Evolutionary conservation across 192 early-diverging fungal genomes (phyloP).

Genomic region (Gryganskiella cystojenkinii): DNA sequence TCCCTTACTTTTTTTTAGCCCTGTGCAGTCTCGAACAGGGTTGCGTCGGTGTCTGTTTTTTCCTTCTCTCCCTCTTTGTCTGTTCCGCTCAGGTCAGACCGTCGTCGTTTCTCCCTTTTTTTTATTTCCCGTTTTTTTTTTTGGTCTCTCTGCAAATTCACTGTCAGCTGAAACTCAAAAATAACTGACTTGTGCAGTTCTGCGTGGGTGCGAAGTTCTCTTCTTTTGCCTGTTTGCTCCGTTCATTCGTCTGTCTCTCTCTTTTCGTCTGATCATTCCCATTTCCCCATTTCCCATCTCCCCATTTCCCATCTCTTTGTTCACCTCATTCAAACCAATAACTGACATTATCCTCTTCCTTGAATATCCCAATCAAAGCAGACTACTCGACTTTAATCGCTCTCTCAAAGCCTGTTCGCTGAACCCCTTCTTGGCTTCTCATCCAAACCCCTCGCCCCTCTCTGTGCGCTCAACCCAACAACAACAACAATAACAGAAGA

Average conservation of each 20-base stretch:
- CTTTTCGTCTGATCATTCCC: neutral
- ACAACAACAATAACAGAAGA: neutral
- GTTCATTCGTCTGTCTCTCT: neutral
- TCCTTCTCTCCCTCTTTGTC: neutral
- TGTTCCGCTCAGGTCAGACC: neutral
- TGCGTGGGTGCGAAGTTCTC: neutral
- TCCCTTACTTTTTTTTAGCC: no score
- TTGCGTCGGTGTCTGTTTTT: neutral
- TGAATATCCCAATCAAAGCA: no score
- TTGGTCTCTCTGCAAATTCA: neutral
- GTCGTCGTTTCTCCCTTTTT: neutral
- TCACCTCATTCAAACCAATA: neutral
- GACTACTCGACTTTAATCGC: no score
- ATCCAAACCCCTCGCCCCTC: neutral
- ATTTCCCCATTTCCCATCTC: neutral
- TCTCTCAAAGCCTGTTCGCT: no score
- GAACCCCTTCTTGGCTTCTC: no score
- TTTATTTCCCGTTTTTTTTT: neutral
- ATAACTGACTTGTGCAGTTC: neutral
- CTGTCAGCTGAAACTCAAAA: conserved; percentile 18
- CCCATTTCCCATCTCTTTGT: no score
- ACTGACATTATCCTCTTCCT: neutral
- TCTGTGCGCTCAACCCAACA: neutral
- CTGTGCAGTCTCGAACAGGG: no score
- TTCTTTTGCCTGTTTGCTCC: neutral